Base-by-base conservation (phyloP, 495 filamentous ascomycete genomes). In the Tirmania nivea region DNA sequence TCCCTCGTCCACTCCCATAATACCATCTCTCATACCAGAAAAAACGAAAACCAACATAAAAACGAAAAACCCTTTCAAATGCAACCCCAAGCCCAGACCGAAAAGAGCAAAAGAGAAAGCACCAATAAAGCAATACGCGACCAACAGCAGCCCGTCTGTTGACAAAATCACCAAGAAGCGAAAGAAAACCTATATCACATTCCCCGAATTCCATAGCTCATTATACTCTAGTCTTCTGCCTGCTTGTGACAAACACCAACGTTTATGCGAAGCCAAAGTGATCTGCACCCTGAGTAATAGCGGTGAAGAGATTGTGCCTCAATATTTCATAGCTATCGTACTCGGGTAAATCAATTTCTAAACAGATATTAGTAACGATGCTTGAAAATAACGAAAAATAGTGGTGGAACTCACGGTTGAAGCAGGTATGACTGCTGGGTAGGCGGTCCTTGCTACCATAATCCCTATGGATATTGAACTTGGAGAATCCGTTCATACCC, bases 381-480 rank as follows among this genome's bases (percentile, higher is more conserved):
- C 25, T 35, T 59, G 34, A 53, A n/a, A 10, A 25, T 37, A 48
- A 54, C 14, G 53, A 36, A 3, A 31, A 55, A 52, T 17, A 35
- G 31, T 34, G 10, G 50, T 50, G 48, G 48, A n/a, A 84, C 86
- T 84, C 77, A 95, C 88, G 90, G 67, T 99, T 99, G 71, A 99
- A 99, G 72, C 90, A 99, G 53, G 90, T 99, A 68, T 99, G 90
- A 47, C 86, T 89, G 63, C 84, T 92, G 57, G 90, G 90, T 53
- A 99, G 76, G 53, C 92, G 81, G 64, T 96, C 88, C 69, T 95
- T 96, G 74, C 83, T 93, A 56, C 90, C 90, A 68, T 94, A 96
- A 66, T 96, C 92, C 51, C 90, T 83, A 65, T 99, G 90, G 60
- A 99, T 95, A 68, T 94, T 99, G 79, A 99, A 99, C 57, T 82